Evolutionary conservation across 1,139 yeast species (phyloP), one percentile per base, ranked within the genome.

Genomic region (Kodamaea fungicola): DNA sequence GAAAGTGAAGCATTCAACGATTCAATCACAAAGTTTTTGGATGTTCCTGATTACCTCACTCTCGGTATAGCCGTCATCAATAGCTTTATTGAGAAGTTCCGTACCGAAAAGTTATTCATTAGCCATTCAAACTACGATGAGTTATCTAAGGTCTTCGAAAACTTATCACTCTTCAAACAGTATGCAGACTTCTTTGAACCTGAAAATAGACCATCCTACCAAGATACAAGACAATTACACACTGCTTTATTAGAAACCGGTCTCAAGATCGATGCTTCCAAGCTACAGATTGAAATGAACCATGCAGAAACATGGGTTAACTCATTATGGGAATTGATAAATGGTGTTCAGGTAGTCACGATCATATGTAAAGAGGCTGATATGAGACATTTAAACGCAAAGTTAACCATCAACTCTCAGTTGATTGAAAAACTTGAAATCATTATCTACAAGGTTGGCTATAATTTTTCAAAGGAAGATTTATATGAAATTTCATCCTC

Each of bases 221-320:
- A 53, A 12, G 68, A 64, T 5, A 49, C 54, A 6, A 50, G 54
- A 13, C 61, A 53, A 30, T 47, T 62, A 12, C 51, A 55, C 33
- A 45, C 42, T 25, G 55, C 51, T 7, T 42, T 64, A 1, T 41
- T 42, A 4, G 64, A 57, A 22, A 52, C 64, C 3, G 62, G 61
- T 1, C 51, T 67, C 22, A 45, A 49, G 19, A 57, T 64, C 35
- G 49, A 54, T 27, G 32, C 48, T 4, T 35, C 43, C 34, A 51
- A 50, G 2, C 45, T 59, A 1, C 33, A 47, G 8, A 59, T 57
- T 26, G 51, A 51, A 5, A 37, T 68, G 43, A 12, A 34, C 35
- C 34, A 44, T 9, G 55, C 66, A 5, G 76, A 71, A 35, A 55
- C 55, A 2, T 80, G 85, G 83, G 52, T 72, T 6, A 32, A 40